These are phyloP conservation scores for Phialemonium atrogriseum DNA, from an alignment of 2,329 filamentous ascomycete species.

Conservation along the genomic window DNA sequence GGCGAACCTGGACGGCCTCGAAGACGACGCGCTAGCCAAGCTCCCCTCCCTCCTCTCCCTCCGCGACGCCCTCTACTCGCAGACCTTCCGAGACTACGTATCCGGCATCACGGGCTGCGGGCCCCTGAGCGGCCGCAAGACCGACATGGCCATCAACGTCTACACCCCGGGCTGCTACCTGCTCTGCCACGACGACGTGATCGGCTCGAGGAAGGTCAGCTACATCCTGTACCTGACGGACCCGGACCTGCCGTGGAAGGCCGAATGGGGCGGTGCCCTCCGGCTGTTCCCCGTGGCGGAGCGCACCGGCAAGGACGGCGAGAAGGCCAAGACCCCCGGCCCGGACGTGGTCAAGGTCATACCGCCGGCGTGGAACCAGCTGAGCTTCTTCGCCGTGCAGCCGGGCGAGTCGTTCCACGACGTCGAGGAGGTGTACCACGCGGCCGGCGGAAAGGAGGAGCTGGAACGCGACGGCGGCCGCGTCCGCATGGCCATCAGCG, in stretches of 20 bases:
- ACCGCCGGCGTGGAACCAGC: constrained; percentile 92
- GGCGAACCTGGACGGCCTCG: constrained; percentile 90
- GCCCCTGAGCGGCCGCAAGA: constrained; percentile 83
- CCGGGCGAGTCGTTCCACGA: constrained; percentile 99
- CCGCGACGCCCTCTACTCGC: constrained; percentile 91
- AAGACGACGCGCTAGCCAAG: constrained; percentile 75
- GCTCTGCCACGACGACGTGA: constrained; percentile 96
- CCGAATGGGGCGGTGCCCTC: constrained; percentile 87
- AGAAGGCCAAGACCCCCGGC: constrained; percentile 69
- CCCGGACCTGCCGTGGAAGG: constrained; percentile 82
- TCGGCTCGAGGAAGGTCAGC: constrained; percentile 90
- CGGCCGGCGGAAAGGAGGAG: constrained; percentile 47
- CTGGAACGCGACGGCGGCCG: constrained; percentile 63
- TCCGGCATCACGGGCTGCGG: constrained; percentile 80
- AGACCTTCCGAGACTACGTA: constrained; percentile 81
- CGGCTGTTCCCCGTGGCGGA: constrained; percentile 71
- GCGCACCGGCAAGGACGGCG: constrained; percentile 58
- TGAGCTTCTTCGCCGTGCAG: constrained; percentile 96
- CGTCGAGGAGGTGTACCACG: constrained; percentile 92
- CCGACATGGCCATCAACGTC: constrained; percentile 98
- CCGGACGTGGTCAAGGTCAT: constrained; percentile 76
- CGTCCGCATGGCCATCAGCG: constrained; percentile 94
- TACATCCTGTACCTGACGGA: constrained; percentile 96
- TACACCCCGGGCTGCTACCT: constrained; percentile 95
- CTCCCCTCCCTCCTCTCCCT: constrained; percentile 83